Conservation (phyloP, 148 eudicot genomes). For the Silene uniflora region DNA sequence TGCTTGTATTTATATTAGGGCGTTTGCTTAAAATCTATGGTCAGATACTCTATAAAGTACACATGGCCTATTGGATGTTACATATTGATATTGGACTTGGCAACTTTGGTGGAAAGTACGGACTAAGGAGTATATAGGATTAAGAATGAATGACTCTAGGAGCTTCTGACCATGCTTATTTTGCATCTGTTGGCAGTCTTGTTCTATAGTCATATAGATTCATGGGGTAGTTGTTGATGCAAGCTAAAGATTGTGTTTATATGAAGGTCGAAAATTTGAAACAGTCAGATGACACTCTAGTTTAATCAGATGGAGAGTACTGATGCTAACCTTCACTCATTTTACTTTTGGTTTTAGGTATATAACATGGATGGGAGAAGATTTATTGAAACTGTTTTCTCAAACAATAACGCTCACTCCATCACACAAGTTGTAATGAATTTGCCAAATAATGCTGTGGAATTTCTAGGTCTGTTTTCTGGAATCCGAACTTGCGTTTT, state of each 20-base stretch:
- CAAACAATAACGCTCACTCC: conserved; percentile 38
- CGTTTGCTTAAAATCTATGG: background rate
- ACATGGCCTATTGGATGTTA: background rate
- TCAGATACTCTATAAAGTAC: background rate
- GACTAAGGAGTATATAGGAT: background rate
- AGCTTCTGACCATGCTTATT: background rate
- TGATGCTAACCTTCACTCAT: background rate
- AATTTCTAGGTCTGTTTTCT: conserved; percentile 61
- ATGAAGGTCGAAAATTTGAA: no score
- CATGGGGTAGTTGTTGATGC: background rate
- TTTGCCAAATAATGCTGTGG: conserved; percentile 82
- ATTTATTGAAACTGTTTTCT: conserved; percentile 67
- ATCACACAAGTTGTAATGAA: conserved; percentile 96
- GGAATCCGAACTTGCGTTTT: background rate
- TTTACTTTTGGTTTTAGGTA: conserved; percentile 46
- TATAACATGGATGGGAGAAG: conserved; percentile 95
- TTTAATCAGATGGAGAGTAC: background rate
- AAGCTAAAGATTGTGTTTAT: background rate
- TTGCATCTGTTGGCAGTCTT: background rate
- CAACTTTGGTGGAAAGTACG: background rate
- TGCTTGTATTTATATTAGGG: background rate
- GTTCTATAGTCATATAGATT: background rate
- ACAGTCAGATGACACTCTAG: background rate
- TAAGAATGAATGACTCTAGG: background rate
- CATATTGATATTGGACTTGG: background rate